These are phyloP conservation scores for Hippophae rhamnoides DNA, from an alignment of 306 rosid species.

Conservation along the genomic window DNA sequence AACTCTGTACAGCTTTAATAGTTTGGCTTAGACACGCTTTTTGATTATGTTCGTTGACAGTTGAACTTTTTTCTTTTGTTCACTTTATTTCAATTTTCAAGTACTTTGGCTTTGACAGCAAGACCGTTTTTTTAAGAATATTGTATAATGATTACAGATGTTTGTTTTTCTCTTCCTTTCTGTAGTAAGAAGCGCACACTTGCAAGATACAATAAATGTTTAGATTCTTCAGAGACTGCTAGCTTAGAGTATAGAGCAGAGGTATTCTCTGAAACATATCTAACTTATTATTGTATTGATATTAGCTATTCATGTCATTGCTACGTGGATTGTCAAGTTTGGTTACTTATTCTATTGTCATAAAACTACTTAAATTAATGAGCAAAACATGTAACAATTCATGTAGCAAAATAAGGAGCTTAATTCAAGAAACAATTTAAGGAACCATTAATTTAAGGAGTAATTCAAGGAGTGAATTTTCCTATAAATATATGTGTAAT, in stretches of 20 bases:
- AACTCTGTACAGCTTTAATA: too few relatives aligned
- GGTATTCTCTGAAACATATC: conserved; percentile 34
- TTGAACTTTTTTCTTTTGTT: too few relatives aligned
- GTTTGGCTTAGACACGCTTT: too few relatives aligned
- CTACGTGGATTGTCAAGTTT: background rate
- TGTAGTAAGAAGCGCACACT: conserved; percentile 71
- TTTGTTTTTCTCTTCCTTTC: conserved; percentile 11
- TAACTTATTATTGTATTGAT: background rate
- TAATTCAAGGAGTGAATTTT: too few relatives aligned
- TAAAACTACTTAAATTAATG: too few relatives aligned
- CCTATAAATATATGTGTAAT: too few relatives aligned
- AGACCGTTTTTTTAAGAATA: background rate
- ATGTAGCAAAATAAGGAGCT: too few relatives aligned
- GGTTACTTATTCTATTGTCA: too few relatives aligned
- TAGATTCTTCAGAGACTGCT: conserved; percentile 45
- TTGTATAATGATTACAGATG: background rate
- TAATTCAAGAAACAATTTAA: too few relatives aligned
- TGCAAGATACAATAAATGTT: conserved; percentile 70
- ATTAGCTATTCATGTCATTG: background rate
- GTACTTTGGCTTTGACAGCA: background rate
- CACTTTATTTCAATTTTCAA: background rate
- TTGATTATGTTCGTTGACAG: background rate
- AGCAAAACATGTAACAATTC: too few relatives aligned
- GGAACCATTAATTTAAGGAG: too few relatives aligned
- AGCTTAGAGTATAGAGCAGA: conserved; percentile 38